A percentile compares a stretch with the other conserved stretches of the same genome.
Evolutionary conservation across 1,139 yeast genomes (phyloP).

Genomic region (Lodderomyces pseudojiufengensis): DNA sequence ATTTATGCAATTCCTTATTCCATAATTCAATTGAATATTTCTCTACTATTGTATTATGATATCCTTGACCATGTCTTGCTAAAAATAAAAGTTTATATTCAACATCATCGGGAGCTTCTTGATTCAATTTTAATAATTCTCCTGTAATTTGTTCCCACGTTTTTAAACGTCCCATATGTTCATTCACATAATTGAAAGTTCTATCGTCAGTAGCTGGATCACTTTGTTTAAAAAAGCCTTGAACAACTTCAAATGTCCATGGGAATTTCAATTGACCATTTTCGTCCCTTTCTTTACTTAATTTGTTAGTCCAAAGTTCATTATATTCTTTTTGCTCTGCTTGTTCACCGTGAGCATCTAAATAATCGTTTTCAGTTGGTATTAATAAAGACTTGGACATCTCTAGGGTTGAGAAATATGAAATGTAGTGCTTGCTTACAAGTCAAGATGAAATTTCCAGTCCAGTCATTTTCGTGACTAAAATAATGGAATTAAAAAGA

Average conservation of each 20-base stretch:
- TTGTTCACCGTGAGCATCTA: slow-evolving; percentile 32
- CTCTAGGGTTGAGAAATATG: no score
- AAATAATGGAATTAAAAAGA: neutral
- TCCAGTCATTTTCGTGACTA: no score
- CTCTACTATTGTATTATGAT: slow-evolving; percentile 58
- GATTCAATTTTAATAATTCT: slow-evolving; percentile 38
- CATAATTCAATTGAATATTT: slow-evolving; percentile 59
- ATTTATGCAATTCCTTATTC: slow-evolving; percentile 56
- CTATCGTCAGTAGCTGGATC: slow-evolving; percentile 45
- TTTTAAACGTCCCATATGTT: slow-evolving; percentile 46
- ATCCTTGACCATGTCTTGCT: slow-evolving; percentile 81
- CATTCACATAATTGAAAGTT: slow-evolving; percentile 43
- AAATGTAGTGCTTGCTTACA: no score
- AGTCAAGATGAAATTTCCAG: no score
- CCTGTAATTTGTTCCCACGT: slow-evolving; percentile 45
- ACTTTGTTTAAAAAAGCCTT: slow-evolving; percentile 55
- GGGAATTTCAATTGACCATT: slow-evolving; percentile 19
- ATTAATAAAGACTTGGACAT: slow-evolving; percentile 22
- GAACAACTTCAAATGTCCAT: slow-evolving; percentile 49
- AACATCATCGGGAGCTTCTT: slow-evolving; percentile 29
- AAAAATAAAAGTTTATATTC: slow-evolving; percentile 56
- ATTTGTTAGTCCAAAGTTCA: slow-evolving; percentile 6
- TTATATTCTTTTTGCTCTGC: slow-evolving; percentile 13
- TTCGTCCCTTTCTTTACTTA: slow-evolving; percentile 14
- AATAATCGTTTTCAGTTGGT: slow-evolving; percentile 32